Conservation (phyloP, 257 asterid genomes). For the Nicotiana attenuata region DNA sequence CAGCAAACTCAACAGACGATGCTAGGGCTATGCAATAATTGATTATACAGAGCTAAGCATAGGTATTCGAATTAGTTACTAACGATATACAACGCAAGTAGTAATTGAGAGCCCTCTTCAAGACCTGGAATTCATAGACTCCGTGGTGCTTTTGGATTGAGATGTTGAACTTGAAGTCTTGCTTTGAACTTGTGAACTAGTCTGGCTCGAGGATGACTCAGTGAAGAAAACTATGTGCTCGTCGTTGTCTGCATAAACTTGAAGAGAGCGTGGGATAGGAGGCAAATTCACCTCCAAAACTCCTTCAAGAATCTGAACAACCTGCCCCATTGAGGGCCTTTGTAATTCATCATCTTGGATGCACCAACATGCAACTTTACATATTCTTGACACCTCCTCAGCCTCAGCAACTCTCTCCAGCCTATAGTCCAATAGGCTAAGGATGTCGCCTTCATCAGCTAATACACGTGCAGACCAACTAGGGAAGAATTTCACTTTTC, state of each 20-base stretch:
- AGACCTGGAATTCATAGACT: slow-evolving; percentile 12
- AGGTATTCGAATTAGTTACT: not conserved
- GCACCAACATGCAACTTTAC: slow-evolving; percentile 50
- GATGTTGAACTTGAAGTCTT: slow-evolving; percentile 34
- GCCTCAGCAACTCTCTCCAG: slow-evolving; percentile 25
- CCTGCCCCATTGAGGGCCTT: slow-evolving; percentile 45
- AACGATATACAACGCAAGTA: not conserved
- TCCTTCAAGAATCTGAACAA: slow-evolving; percentile 46
- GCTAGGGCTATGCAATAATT: not conserved
- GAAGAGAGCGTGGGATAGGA: slow-evolving; percentile 44
- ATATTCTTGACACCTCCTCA: slow-evolving; percentile 32
- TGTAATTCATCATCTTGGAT: slow-evolving; percentile 40
- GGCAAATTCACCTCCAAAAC: slow-evolving; percentile 41
- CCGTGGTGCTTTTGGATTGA: slow-evolving; percentile 21
- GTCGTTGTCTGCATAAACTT: slow-evolving; percentile 33
- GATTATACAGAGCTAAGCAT: not conserved
- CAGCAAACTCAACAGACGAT: not conserved
- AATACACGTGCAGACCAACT: slow-evolving; percentile 26
- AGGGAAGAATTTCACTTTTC: slow-evolving; percentile 35
- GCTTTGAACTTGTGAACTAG: slow-evolving; percentile 33
- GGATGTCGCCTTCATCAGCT: slow-evolving; percentile 32
- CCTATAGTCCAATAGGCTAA: slow-evolving; percentile 27
- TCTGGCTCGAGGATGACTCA: slow-evolving; percentile 53
- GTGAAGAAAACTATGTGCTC: slow-evolving; percentile 62
- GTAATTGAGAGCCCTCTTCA: not conserved